A percentile compares a stretch with the other conserved stretches of the same genome.
Conservation (phyloP, 768 basidiomycete species). For the Asterophora parasitica region DNA sequence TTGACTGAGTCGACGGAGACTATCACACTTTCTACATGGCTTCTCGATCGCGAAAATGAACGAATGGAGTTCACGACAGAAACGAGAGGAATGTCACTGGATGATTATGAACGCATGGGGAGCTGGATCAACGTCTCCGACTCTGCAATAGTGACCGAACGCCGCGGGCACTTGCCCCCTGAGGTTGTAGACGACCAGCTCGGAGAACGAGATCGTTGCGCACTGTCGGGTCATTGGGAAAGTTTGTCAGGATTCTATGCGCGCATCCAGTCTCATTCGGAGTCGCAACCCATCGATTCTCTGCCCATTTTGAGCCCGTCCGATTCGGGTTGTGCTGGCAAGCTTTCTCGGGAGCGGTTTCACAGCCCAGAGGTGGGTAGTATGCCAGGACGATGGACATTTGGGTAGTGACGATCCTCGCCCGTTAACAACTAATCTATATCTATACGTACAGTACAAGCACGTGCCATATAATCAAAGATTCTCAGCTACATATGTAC, state of each 20-base stretch:
- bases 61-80: constrained; percentile 24
- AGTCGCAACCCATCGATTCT: constrained; percentile 2
- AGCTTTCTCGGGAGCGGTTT: no score
- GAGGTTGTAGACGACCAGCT: background rate
- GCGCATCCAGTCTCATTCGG: background rate
- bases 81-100: constrained; percentile 33
- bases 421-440: no score
- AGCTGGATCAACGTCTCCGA: constrained; percentile 37
- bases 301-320: background rate
- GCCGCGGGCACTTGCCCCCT: background rate
- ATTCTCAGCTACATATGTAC: no score
- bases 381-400: no score
- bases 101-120: constrained; percentile 43
- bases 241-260: constrained; percentile 1
- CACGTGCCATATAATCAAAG: no score
- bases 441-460: no score
- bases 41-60: constrained; percentile 32
- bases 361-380: no score
- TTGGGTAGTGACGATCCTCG: no score
- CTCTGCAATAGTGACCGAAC: constrained; percentile 12
- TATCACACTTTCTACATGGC: constrained; percentile 26
- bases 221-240: background rate
- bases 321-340: background rate
- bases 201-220: background rate
- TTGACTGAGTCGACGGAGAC: constrained; percentile 22